Conservation (phyloP, 2,329 filamentous ascomycete species). For the Penicillium sp. region DNA sequence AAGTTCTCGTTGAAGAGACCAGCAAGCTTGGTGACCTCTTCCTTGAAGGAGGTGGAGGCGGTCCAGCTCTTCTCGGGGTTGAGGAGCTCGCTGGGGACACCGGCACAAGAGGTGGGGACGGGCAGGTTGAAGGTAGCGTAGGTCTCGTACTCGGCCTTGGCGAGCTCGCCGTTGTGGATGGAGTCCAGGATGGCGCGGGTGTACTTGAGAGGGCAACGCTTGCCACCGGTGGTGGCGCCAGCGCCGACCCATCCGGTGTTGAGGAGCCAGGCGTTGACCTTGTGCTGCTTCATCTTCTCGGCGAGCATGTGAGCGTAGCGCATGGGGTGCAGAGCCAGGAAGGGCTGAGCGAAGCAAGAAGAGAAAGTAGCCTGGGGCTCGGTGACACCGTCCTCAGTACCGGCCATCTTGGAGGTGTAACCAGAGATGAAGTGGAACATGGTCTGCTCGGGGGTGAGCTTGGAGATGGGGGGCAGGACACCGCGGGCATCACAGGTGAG, state of each 20-base stretch:
- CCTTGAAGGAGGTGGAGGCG: conserved; percentile 75
- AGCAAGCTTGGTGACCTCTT: conserved; percentile 88
- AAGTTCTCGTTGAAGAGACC: conserved; percentile 95
- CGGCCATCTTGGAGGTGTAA: conserved; percentile 99
- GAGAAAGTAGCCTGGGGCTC: conserved; percentile 99
- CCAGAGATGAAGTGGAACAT: conserved; percentile 99
- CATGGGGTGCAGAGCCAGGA: conserved; percentile 98
- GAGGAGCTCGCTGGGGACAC: conserved; percentile 86
- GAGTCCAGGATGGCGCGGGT: conserved; percentile 97
- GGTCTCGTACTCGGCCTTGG: conserved; percentile 87
- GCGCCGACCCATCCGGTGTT: conserved; percentile 98
- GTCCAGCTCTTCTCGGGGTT: conserved; percentile 96
- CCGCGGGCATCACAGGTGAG: conserved; percentile 97
- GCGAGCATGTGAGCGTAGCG: conserved; percentile 98
- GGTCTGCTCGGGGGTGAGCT: conserved; percentile 89
- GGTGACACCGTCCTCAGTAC: conserved; percentile 93
- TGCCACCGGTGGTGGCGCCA: conserved; percentile 85
- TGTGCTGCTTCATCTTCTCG: conserved; percentile 94
- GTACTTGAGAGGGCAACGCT: conserved; percentile 98
- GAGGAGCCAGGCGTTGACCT: conserved; percentile 95
- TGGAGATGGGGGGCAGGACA: conserved; percentile 96
- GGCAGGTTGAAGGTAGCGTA: conserved; percentile 97
- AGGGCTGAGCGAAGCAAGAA: conserved; percentile 98
- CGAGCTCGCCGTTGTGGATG: conserved; percentile 95
- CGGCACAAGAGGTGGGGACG: conserved; percentile 88